Evolutionary conservation across 2,329 filamentous ascomycete species (phyloP), one percentile per base, ranked within the genome.

Genomic region (Cladophialophora chaetospira): DNA sequence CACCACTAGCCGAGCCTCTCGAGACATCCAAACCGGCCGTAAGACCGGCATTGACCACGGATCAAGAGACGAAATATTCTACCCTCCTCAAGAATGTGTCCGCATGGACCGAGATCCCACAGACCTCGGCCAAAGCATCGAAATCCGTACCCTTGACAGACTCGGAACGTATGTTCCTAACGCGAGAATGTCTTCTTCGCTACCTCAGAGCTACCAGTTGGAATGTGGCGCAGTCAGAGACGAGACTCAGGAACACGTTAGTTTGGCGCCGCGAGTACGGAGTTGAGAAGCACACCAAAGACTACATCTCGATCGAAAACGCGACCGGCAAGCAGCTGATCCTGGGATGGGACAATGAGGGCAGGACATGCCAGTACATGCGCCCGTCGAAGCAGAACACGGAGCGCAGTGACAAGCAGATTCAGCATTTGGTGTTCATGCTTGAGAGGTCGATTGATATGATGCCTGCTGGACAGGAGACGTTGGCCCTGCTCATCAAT

Each of bases 401-500:
- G 1, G 87, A 95, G 65, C 82, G 86, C 55, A 88, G 86, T 60
- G 89, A 91, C 33, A 83, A 90, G 66, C 94, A 97, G 76, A 86
- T 96, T 53, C 87, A 99, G 74, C 92, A 97, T 72, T 78, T 99
- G 59, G 91, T 97, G 50, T 99, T 88, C 77, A 97, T 97, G 92
- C 76, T 97, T 38, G 94, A 99, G 78, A 83, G 90, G 33, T 86
- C 89, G 29, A 84, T 96, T 63, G 92, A 97, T 66, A 75, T 97
- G 61, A 91, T 95, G 84, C 87, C 88, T 0, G 81, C 92, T 0
- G 88, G 88, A 11, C 90, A 96, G 70, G 94, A 97, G 76, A 94
- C 85, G 45, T 74, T 96, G 57, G 88, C 89, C 40, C 80, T 99
- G 54, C 78, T 97, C 65, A 92, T 97, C 73, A 93, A 97, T 76